Evolutionary conservation across 2,329 filamentous ascomycete genomes (phyloP), one percentile per base, ranked within the genome.

Genomic region (Rutstroemia sydowiana): DNA sequence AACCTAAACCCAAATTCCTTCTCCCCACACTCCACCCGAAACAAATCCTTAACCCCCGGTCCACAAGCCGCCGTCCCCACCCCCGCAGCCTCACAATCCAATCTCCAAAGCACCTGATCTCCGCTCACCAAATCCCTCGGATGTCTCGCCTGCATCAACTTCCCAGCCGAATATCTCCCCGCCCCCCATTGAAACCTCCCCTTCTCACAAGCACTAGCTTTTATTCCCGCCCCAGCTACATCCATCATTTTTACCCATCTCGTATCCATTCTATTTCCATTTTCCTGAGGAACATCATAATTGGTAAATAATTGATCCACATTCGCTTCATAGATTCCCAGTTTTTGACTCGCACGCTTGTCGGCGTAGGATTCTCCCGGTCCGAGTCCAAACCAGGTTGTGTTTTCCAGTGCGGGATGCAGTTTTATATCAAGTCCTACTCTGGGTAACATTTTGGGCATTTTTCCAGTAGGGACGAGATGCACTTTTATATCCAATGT

Each of bases 321-420:
- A 1, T 57, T 61, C 7, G 64, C 60, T 2, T 70, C 69, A 67
- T 73, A 82, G 40, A 74, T 75, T 9, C 80, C 82, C 3, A 85
- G 66, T 1, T 68, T 67, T 61, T 86, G 81, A 2, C 77, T 75
- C 16, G 72, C 63, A 63, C 85, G 85, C 69, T 77, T 83, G 68
- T 88, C 85, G 14, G 70, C 69, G 69, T 87, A 88, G 10, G 74
- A 78, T 64, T 87, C 82, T 2, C 79, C 79, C 0, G 81, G 81
- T 0, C 85, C 85, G 3, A 80, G 77, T 5, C 84, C 84, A 60
- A 81, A 86, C 84, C 84, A 88, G 9, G 69, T 65, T 3, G 78
- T 75, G 1, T 66, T 58, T 45, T 76, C 69, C 21, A 82, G 72
- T 0, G 64, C 48, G 31, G 70, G 64, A 4, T 71, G 69, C 0